These are phyloP conservation scores for Fusarium napiforme DNA, from an alignment of 2,329 filamentous ascomycete species.

Conservation along the genomic window DNA sequence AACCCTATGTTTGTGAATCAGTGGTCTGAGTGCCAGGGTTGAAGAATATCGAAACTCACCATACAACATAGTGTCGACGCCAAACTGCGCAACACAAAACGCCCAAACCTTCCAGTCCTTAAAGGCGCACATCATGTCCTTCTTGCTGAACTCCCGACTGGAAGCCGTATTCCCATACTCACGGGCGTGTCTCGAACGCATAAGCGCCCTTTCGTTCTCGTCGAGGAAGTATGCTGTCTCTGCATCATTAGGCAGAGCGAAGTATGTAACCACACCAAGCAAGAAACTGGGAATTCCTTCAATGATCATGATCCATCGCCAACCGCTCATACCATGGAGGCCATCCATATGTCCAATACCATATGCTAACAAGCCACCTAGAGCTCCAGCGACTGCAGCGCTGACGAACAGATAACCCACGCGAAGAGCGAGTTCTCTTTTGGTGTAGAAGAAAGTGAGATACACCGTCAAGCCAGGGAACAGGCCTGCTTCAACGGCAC, in stretches of 20 bases:
- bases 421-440: slow-evolving; percentile 75
- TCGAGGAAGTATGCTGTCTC: slow-evolving; percentile 70
- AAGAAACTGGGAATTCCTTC: slow-evolving; percentile 57
- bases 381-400: slow-evolving; percentile 76
- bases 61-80: slow-evolving; percentile 80
- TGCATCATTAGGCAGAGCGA: slow-evolving; percentile 52
- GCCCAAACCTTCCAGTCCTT: slow-evolving; percentile 81
- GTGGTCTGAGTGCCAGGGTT: not conserved
- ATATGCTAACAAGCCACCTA: slow-evolving; percentile 78
- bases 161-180: slow-evolving; percentile 62
- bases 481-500: slow-evolving; percentile 74
- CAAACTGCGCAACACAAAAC: slow-evolving; percentile 77
- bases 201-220: slow-evolving; percentile 71
- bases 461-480: slow-evolving; percentile 77
- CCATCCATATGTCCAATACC: slow-evolving; percentile 80
- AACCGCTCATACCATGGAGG: slow-evolving; percentile 69
- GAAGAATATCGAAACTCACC: slow-evolving; percentile 45
- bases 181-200: slow-evolving; percentile 55
- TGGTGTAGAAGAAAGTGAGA: slow-evolving; percentile 81
- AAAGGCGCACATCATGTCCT: slow-evolving; percentile 74
- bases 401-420: slow-evolving; percentile 79
- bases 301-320: slow-evolving; percentile 77
- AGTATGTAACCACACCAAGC: slow-evolving; percentile 50
- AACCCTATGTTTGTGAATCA: slow-evolving; percentile 62
- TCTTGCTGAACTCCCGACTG: slow-evolving; percentile 60